Evolutionary conservation across 2,329 filamentous ascomycete genomes (phyloP).

Genomic region (Albifimbria verrucaria): DNA sequence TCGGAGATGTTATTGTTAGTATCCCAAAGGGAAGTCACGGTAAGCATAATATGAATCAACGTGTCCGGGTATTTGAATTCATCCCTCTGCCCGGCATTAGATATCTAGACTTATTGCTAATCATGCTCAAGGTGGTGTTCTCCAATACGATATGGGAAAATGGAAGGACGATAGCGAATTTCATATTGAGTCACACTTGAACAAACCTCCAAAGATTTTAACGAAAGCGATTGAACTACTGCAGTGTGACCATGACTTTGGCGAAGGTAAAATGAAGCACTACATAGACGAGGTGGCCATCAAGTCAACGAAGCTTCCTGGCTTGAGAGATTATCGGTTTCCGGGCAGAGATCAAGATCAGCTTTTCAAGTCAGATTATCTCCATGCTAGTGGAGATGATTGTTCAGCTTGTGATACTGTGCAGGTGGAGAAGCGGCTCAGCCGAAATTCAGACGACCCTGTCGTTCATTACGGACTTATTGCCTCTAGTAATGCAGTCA

Average conservation of each 20-base stretch:
- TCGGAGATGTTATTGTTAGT: constrained; percentile 16
- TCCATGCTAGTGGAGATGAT: neutral
- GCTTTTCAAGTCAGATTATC: neutral
- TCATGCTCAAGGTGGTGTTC: neutral
- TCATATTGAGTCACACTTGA: neutral
- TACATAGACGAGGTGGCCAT: neutral
- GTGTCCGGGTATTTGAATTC: neutral
- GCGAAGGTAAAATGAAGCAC: neutral
- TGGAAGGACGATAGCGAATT: neutral
- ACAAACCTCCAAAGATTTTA: neutral
- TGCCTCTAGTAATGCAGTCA: neutral
- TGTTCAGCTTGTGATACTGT: neutral
- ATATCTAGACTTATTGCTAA: neutral
- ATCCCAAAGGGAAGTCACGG: neutral
- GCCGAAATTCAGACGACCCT: neutral
- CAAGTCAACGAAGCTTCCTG: neutral
- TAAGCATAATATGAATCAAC: neutral
- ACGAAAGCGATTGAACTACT: neutral
- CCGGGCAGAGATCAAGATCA: neutral
- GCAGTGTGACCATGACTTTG: neutral
- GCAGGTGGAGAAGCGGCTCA: neutral
- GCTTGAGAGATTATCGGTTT: neutral
- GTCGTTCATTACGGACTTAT: neutral
- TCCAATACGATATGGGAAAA: neutral
- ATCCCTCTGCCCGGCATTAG: neutral